Evolutionary conservation across 2,329 filamentous ascomycete species (phyloP).

Genomic region (Pleurostoma richardsiae): DNA sequence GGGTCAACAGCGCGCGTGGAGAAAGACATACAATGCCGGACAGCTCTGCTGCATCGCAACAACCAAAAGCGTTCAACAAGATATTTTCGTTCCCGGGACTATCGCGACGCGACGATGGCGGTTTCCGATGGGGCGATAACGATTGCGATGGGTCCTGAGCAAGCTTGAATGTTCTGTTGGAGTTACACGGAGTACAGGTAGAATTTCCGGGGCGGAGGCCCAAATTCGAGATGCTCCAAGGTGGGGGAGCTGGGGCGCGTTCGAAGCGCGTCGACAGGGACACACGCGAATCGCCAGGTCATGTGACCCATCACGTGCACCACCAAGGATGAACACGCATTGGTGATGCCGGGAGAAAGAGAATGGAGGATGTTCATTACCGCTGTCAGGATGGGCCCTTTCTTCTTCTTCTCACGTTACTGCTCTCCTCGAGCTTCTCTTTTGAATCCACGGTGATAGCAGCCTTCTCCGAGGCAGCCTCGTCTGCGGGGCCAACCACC

Average conservation of each 20-base stretch:
- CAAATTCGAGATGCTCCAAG: background rate
- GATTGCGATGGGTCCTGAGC: no score
- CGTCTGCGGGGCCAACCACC: slow-evolving; percentile 45
- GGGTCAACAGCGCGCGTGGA: background rate
- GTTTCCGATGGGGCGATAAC: no score
- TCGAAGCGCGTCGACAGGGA: background rate
- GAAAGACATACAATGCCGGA: background rate
- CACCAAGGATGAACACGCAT: background rate
- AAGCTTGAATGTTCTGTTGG: no score
- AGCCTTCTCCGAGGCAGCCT: background rate
- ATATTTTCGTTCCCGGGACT: no score
- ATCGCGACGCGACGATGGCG: no score
- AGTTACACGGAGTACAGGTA: no score
- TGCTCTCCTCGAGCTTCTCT: background rate
- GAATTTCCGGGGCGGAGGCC: background rate
- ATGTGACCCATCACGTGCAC: background rate
- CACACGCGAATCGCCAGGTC: background rate
- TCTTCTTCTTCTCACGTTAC: background rate
- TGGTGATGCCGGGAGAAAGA: background rate
- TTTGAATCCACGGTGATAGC: background rate
- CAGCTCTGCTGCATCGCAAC: background rate
- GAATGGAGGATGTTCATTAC: background rate
- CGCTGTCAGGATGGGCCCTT: background rate
- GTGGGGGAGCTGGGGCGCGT: background rate
- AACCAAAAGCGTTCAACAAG: no score